These are phyloP conservation scores for Nitzschia sp. DNA, from an alignment of 108 stramenopile genomes.

Conservation along the genomic window DNA sequence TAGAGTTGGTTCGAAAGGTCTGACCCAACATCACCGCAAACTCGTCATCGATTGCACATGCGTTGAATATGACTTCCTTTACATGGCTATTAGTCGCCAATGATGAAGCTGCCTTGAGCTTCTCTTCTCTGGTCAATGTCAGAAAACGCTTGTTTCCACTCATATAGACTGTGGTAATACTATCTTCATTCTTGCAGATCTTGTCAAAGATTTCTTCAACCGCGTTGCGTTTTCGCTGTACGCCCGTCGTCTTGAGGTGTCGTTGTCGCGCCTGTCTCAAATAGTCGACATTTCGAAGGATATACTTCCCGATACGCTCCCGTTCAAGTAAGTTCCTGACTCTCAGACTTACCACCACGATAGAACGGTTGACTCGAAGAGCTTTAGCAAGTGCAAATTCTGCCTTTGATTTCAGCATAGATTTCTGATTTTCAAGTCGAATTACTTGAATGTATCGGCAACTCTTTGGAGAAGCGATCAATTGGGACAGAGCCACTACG, in stretches of 20 bases:
- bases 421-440: constrained; percentile 48
- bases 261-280: constrained; percentile 39
- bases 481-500: constrained; percentile 34
- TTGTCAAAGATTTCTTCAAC: constrained; percentile 40
- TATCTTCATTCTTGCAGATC: constrained; percentile 29
- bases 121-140: constrained; percentile 31
- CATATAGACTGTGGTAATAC: constrained; percentile 28
- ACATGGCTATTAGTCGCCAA: constrained; percentile 39
- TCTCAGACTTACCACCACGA: constrained; percentile 31
- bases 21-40: constrained; percentile 29
- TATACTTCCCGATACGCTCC: constrained; percentile 32
- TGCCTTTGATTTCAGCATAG: constrained; percentile 30
- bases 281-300: constrained; percentile 39
- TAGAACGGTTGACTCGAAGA: constrained; percentile 35
- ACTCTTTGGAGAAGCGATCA: constrained; percentile 10
- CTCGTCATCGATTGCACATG: constrained; percentile 25
- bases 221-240: constrained; percentile 36
- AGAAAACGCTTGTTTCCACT: constrained; percentile 33
- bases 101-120: constrained; percentile 26
- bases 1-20: constrained; percentile 13
- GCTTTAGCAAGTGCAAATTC: constrained; percentile 37
- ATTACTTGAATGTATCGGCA: constrained; percentile 41
- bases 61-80: constrained; percentile 16
- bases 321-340: constrained; percentile 34
- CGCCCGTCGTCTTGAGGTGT: constrained; percentile 31